Evolutionary conservation across 2,329 filamentous ascomycete genomes (phyloP), one percentile per base, ranked within the genome.

Genomic region (Neoarthrinium moseri): DNA sequence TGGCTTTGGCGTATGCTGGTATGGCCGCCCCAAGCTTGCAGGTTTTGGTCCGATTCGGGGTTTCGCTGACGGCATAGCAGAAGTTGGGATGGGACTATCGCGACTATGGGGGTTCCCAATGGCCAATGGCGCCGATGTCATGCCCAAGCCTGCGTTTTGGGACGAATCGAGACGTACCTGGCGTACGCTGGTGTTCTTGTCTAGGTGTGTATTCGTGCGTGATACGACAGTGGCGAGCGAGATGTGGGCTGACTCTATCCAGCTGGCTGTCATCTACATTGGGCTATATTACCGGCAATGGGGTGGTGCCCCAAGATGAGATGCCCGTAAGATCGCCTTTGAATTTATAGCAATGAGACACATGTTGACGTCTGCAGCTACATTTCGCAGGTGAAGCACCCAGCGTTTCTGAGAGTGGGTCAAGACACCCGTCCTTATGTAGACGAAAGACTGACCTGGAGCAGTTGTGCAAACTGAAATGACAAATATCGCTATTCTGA

Each of bases 191-290:
- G 47, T 62, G 3, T 65, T 64, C 38, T 43, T 65, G 18, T 60
- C 59, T 2, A 58, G 56, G 61, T 54, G 45, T 26, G 37, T 10
- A 13, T 18, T 37, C 21, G 13, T 26, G 5, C 15, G 13, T 20
- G 27, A 10, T n/a, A 4, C 5, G 3, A 5, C 6, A 27, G 10
- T 11, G 12, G 12, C 17, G 7, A 20, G 4, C 3, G 7, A 6
- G 21, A 11, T 41, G 11, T 22, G 27, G 10, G 1, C 15, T 33
- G 23, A 45, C 24, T 29, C 12, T 20, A 23, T 7, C 3, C 13
- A 63, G 62, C 43, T 66, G 61, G 61, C 48, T 66, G 3, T 56
- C 58, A 2, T 59, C 57, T 2, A 61, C 61, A 0, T 45, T 64
- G 6, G 59, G 60, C 18, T 63, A 64, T 20, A 50, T 62, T 1